Conservation (phyloP, 2,329 filamentous ascomycete species). For the Colletotrichum ledebouriae region DNA sequence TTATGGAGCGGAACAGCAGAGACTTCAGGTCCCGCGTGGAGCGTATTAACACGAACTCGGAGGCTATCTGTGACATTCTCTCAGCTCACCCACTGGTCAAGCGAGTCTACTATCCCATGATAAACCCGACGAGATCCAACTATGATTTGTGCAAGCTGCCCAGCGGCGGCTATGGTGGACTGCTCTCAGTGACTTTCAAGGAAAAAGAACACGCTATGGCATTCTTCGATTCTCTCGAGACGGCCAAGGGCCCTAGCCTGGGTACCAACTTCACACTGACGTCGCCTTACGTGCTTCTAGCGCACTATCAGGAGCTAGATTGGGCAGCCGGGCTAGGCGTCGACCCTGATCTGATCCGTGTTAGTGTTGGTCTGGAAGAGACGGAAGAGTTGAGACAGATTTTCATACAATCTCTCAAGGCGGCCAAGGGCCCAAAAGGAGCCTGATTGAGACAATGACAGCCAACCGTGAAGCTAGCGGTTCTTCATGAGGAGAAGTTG, state of each 20-base stretch:
- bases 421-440: slow-evolving; percentile 54
- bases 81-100: slow-evolving; percentile 74
- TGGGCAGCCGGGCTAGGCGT: slow-evolving; percentile 90
- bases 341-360: slow-evolving; percentile 81
- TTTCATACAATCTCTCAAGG: slow-evolving; percentile 79
- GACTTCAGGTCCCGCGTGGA: slow-evolving; percentile 88
- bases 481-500: background rate
- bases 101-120: slow-evolving; percentile 88
- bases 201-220: slow-evolving; percentile 76
- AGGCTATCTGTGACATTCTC: slow-evolving; percentile 83
- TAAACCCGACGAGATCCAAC: slow-evolving; percentile 74
- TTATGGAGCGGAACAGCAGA: slow-evolving; percentile 95
- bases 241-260: slow-evolving; percentile 92
- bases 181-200: slow-evolving; percentile 87
- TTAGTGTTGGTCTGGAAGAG: slow-evolving; percentile 93
- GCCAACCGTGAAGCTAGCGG: background rate
- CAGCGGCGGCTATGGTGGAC: slow-evolving; percentile 87
- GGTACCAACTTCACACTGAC: slow-evolving; percentile 97
- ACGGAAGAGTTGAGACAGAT: slow-evolving; percentile 72
- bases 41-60: slow-evolving; percentile 87
- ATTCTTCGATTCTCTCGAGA: slow-evolving; percentile 89
- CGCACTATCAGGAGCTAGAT: slow-evolving; percentile 92
- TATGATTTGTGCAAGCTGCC: slow-evolving; percentile 85
- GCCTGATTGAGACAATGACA: background rate
- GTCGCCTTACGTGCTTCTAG: slow-evolving; percentile 90